Evolutionary conservation across 352 stramenopile genomes (phyloP).

Genomic region (Aphanomyces cochlioides): DNA sequence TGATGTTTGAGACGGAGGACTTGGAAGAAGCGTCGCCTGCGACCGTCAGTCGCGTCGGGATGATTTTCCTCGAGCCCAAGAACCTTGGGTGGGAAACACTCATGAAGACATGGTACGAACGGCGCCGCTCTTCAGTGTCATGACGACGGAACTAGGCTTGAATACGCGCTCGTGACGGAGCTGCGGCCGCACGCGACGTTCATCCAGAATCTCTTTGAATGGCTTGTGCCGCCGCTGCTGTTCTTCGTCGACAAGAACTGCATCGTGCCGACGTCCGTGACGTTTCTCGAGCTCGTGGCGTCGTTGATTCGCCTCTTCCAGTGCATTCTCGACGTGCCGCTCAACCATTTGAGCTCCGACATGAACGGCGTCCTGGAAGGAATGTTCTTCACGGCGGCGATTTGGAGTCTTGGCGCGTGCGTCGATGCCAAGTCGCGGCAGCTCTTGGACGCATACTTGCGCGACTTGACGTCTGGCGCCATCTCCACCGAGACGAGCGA

Average conservation of each 20-base stretch:
- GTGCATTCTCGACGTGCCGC: conserved; percentile 60
- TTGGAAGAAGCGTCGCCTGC: conserved; percentile 83
- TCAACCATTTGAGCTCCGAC: conserved; percentile 59
- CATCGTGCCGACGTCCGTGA: conserved; percentile 78
- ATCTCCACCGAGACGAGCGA: conserved; percentile 41
- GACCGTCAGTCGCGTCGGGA: conserved; percentile 89
- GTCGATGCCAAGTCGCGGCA: conserved; percentile 81
- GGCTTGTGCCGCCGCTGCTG: conserved; percentile 86
- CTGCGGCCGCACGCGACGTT: conserved; percentile 42
- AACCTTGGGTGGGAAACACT: conserved; percentile 88
- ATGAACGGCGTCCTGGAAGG: conserved; percentile 76
- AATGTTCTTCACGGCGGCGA: conserved; percentile 78
- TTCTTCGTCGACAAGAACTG: conserved; percentile 92
- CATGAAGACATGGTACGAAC: conserved; percentile 82
- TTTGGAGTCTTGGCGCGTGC: conserved; percentile 90
- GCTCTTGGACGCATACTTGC: conserved; percentile 81
- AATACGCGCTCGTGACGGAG: conserved; percentile 36
- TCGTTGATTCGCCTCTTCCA: conserved; percentile 78
- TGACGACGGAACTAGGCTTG: conserved; percentile 6
- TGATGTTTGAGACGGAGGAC: conserved; percentile 95
- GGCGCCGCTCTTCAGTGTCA: background rate
- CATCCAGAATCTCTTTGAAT: conserved; percentile 80
- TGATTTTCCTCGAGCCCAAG: conserved; percentile 92
- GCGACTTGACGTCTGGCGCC: conserved; percentile 57
- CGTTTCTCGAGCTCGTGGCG: conserved; percentile 87